phyloP scores from a whole-genome alignment of 305 asterid species.

The Fraxinus nigra region DNA sequence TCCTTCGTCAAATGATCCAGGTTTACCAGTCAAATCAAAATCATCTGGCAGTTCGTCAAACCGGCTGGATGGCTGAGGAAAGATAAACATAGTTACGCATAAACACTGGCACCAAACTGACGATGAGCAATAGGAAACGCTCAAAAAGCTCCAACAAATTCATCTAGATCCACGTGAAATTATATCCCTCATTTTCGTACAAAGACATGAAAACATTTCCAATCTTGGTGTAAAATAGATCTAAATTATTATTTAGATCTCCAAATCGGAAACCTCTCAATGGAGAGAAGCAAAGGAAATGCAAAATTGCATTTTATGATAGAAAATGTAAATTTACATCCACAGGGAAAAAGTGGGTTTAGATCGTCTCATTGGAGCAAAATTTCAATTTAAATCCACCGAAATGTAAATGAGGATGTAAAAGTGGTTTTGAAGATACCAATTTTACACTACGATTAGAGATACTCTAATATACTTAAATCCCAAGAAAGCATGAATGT shows the following conservation, averaged over 20 bases:
- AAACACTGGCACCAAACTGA: constrained; percentile 3
- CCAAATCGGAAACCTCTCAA: background rate
- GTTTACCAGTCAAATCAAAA: constrained; percentile 79
- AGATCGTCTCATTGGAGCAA: background rate
- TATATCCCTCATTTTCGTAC: background rate
- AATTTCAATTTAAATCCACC: background rate
- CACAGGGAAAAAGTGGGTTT: background rate
- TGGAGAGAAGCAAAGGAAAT: background rate
- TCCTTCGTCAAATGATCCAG: constrained; percentile 97
- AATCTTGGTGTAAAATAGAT: background rate
- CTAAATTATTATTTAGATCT: too few species aligned
- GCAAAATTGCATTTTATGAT: background rate
- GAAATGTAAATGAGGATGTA: background rate
- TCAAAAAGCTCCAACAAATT: background rate
- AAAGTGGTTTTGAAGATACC: background rate
- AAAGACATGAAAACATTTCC: background rate
- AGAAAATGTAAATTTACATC: background rate
- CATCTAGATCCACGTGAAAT: background rate
- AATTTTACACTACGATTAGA: background rate
- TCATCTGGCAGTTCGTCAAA: constrained; percentile 96
- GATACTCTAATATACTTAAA: background rate
- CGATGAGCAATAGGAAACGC: background rate
- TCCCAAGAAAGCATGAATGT: constrained; percentile 10
- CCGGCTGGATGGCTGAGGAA: constrained; percentile 69
- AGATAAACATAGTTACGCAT: constrained; percentile 24